These are phyloP conservation scores for Phytopythium montanum DNA, from an alignment of 352 stramenopile genomes.

Conservation along the genomic window DNA sequence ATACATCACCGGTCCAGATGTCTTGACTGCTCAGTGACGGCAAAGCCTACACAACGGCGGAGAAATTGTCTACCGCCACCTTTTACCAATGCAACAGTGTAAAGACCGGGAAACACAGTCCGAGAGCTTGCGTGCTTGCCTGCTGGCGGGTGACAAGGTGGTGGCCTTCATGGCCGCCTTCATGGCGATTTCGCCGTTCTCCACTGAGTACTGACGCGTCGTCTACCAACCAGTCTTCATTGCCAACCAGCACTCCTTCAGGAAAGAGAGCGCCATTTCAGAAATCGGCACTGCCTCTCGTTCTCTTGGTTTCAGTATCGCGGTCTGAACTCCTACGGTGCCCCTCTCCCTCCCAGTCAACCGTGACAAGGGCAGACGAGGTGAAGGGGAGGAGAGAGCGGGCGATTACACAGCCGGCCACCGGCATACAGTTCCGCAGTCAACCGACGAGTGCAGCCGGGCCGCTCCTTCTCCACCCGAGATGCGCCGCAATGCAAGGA, in stretches of 20 bases:
- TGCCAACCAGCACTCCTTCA: too few relatives aligned
- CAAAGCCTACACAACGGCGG: too few relatives aligned
- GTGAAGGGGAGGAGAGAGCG: background rate
- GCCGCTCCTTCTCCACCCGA: background rate
- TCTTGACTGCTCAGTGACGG: too few relatives aligned
- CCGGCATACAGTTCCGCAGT: background rate
- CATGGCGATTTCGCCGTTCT: too few relatives aligned
- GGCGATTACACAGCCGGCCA: background rate
- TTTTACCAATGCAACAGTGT: too few relatives aligned
- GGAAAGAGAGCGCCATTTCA: too few relatives aligned
- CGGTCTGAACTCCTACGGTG: background rate
- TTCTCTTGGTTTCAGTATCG: background rate
- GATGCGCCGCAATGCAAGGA: background rate
- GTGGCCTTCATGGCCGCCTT: too few relatives aligned
- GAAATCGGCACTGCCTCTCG: background rate
- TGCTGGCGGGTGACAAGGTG: background rate
- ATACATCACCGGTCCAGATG: background rate
- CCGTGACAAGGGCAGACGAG: background rate
- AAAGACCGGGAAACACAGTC: too few relatives aligned
- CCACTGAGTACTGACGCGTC: too few relatives aligned
- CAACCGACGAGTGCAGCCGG: background rate
- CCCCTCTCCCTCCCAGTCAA: background rate
- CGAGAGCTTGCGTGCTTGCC: background rate
- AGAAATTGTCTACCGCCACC: too few relatives aligned
- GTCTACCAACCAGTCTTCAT: too few relatives aligned